Evolutionary conservation across 1,284 basidiomycete genomes (phyloP).

Genomic region (Somion occarium): DNA sequence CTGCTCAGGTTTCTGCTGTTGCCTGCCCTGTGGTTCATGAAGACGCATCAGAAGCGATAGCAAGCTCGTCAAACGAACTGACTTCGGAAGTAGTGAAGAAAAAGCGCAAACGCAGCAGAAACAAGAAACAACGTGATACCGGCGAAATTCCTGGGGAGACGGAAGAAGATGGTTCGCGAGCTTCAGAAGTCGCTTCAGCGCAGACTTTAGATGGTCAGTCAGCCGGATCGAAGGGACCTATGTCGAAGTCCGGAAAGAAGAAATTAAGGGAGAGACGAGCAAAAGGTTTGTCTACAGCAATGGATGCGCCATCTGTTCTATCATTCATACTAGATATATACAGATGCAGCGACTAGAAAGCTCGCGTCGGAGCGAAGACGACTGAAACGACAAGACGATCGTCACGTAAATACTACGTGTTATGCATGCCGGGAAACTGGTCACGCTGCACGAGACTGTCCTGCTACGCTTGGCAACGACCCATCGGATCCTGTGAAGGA

Average conservation of each 20-base stretch:
- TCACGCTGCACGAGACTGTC: conserved; percentile 83
- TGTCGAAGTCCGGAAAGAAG: conserved; percentile 25
- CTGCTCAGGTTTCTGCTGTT: conserved; percentile 8
- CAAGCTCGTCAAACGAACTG: conserved; percentile 1
- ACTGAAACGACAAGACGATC: conserved; percentile 60
- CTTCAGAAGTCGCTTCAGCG: conserved; percentile 19
- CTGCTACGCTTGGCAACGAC: conserved; percentile 35
- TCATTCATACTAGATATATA: conserved; percentile 1
- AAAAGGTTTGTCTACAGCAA: conserved; percentile 10
- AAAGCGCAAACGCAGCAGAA: conserved; percentile 36
- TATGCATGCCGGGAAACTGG: conserved; percentile 87
- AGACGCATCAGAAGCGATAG: conserved; percentile 22
- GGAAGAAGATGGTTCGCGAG: conserved; percentile 3
- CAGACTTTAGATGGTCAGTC: conserved; percentile 21
- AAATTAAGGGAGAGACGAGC: conserved; percentile 27
- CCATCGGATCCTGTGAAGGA: too few relatives aligned
- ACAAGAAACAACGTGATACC: conserved; percentile 29
- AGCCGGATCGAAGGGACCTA: conserved; percentile 19
- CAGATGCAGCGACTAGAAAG: conserved; percentile 19
- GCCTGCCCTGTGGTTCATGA: neutral
- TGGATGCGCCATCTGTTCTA: neutral
- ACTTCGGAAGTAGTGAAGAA: conserved; percentile 29
- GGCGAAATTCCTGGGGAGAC: conserved; percentile 13
- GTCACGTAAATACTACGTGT: conserved; percentile 63
- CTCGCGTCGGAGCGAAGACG: conserved; percentile 57